Conservation (phyloP, 192 early-diverging fungal genomes). For the Umbelopsis isabellina region DNA sequence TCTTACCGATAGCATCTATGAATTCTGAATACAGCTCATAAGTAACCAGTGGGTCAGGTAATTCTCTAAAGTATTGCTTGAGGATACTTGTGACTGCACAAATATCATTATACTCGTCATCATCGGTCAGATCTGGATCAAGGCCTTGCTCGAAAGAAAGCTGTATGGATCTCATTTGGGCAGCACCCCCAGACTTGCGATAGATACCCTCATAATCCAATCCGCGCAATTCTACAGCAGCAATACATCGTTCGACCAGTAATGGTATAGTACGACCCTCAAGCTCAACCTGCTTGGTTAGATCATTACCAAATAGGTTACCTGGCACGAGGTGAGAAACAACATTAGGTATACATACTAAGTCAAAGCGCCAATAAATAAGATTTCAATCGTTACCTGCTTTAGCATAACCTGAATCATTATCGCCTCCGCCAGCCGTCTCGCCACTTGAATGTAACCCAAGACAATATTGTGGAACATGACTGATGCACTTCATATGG, state of each 20-base stretch:
- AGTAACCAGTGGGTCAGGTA: conserved; percentile 76
- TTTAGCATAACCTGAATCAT: conserved; percentile 14
- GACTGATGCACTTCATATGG: conserved; percentile 48
- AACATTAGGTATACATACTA: not conserved
- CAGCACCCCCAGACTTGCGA: conserved; percentile 76
- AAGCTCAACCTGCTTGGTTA: conserved; percentile 54
- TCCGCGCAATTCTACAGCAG: conserved; percentile 62
- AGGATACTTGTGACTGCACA: conserved; percentile 78
- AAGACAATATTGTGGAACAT: conserved; percentile 40
- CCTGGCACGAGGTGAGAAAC: not conserved
- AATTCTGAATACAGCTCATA: conserved; percentile 69
- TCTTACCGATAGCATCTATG: conserved; percentile 57
- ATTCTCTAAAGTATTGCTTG: conserved; percentile 79
- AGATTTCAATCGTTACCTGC: conserved; percentile 11
- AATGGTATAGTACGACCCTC: conserved; percentile 68
- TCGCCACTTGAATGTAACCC: conserved; percentile 27
- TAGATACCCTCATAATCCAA: conserved; percentile 84
- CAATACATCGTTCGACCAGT: conserved; percentile 68
- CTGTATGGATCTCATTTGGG: conserved; percentile 69
- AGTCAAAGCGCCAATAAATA: not conserved
- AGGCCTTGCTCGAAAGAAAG: conserved; percentile 63
- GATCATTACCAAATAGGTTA: conserved; percentile 69
- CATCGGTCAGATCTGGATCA: conserved; percentile 51
- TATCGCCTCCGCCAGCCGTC: not conserved
- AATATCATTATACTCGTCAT: conserved; percentile 67